phyloP scores from a whole-genome alignment of 176 grass and related monocot species.

The Eleusine indica region DNA sequence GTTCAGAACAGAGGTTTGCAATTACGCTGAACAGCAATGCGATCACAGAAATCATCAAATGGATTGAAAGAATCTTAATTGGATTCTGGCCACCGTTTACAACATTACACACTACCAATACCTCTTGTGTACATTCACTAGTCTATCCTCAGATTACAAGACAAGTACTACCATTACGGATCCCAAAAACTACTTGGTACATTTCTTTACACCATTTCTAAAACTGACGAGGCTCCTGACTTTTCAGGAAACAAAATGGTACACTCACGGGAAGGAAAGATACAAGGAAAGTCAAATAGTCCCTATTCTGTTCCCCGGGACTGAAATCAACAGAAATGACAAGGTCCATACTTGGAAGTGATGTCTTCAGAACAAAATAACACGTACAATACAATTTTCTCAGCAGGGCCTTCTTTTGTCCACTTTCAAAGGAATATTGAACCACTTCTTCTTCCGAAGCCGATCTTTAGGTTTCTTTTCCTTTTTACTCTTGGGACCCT shows the following conservation, averaged over 20 bases:
- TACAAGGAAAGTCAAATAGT: conserved; percentile 17
- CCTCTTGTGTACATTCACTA: conserved; percentile 39
- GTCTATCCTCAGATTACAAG: not conserved
- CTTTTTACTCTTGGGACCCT: conserved; percentile 42
- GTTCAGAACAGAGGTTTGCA: not conserved
- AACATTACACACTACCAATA: conserved; percentile 27
- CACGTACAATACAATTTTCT: conserved; percentile 40
- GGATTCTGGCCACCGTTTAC: conserved; percentile 1
- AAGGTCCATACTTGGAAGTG: not conserved
- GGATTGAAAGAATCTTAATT: conserved; percentile 22
- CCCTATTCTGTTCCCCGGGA: conserved; percentile 11
- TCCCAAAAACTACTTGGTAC: conserved; percentile 21
- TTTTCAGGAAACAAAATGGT: conserved; percentile 56
- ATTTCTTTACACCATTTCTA: conserved; percentile 54
- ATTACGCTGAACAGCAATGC: not conserved
- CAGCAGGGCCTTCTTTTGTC: conserved; percentile 94
- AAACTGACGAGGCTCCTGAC: conserved; percentile 39
- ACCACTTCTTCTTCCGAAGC: conserved; percentile 89
- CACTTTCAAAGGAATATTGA: conserved; percentile 91
- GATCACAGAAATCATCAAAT: not conserved
- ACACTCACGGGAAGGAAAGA: not conserved
- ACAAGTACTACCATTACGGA: not conserved
- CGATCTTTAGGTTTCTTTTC: conserved; percentile 65
- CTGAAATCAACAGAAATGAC: not conserved
- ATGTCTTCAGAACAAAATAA: conserved; percentile 31